Conservation (phyloP, 176 grass and related monocot genomes). For the Phoenix dactylifera region DNA sequence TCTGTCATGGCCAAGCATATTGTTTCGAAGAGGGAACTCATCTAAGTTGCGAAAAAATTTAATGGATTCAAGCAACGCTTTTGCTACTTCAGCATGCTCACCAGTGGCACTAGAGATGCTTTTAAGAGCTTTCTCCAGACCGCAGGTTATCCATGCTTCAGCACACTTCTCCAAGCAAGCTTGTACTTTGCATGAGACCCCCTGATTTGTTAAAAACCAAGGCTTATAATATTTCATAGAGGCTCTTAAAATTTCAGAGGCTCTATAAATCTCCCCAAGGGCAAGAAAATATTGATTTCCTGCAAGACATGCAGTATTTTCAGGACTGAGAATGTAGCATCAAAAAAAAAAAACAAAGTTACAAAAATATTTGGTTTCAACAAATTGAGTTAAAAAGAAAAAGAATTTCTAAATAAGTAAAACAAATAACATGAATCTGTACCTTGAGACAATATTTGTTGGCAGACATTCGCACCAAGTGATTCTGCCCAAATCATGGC, state of each 20-base stretch:
- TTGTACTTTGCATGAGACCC: conserved; percentile 34
- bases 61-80: conserved; percentile 38
- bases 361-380: too few relatives aligned
- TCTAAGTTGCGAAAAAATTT: conserved; percentile 31
- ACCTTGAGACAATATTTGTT: conserved; percentile 44
- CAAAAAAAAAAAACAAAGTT: not conserved
- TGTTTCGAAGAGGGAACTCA: conserved; percentile 7
- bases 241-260: conserved; percentile 32
- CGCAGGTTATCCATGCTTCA: conserved; percentile 29
- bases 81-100: conserved; percentile 20
- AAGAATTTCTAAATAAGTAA: too few relatives aligned
- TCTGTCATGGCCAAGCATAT: not conserved
- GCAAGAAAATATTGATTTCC: conserved; percentile 40
- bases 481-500: conserved; percentile 38
- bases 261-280: conserved; percentile 43
- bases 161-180: conserved; percentile 33
- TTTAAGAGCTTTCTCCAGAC: conserved; percentile 31
- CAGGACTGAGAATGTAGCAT: conserved; percentile 8
- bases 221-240: conserved; percentile 43
- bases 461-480: conserved; percentile 14
- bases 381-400: too few relatives aligned
- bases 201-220: conserved; percentile 42
- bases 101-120: conserved; percentile 5
- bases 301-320: conserved; percentile 15
- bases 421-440: not conserved